Evolutionary conservation across 768 basidiomycete species (phyloP).

Genomic region (Amanita molliuscula): DNA sequence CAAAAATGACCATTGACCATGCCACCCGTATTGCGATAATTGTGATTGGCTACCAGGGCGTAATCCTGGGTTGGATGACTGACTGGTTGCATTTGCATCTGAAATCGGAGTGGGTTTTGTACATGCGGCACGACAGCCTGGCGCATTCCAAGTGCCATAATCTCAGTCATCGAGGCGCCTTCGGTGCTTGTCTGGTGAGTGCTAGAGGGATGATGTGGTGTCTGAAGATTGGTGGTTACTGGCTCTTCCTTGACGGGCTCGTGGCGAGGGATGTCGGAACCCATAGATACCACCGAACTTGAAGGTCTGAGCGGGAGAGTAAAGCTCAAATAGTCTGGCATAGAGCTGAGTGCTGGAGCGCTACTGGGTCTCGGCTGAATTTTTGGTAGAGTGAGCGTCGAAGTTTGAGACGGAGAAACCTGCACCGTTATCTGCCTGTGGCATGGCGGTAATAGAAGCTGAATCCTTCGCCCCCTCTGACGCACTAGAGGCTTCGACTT

Average conservation of each 20-base stretch:
- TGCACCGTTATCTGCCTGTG: neutral
- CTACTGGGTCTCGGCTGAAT: neutral
- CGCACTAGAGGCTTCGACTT: too few species aligned
- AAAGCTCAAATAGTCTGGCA: neutral
- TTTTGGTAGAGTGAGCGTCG: neutral
- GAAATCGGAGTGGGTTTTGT: neutral
- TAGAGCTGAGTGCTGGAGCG: neutral
- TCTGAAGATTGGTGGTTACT: too few species aligned
- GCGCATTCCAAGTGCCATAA: neutral
- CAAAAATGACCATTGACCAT: neutral
- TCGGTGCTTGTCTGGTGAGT: neutral
- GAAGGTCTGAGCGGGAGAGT: neutral
- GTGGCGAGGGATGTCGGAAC: neutral
- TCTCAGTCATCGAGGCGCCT: neutral
- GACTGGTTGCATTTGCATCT: neutral
- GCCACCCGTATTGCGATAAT: neutral
- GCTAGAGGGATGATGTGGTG: neutral
- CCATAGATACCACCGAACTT: neutral
- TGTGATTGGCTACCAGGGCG: neutral
- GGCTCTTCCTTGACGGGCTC: neutral
- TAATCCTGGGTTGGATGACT: neutral
- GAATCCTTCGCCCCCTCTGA: too few species aligned
- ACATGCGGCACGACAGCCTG: neutral
- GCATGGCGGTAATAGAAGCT: too few species aligned
- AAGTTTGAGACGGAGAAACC: neutral